A percentile compares a stretch with the other conserved stretches of the same genome.
phyloP scores from a whole-genome alignment of 768 basidiomycete species.

The Lactarius akahatsu region DNA sequence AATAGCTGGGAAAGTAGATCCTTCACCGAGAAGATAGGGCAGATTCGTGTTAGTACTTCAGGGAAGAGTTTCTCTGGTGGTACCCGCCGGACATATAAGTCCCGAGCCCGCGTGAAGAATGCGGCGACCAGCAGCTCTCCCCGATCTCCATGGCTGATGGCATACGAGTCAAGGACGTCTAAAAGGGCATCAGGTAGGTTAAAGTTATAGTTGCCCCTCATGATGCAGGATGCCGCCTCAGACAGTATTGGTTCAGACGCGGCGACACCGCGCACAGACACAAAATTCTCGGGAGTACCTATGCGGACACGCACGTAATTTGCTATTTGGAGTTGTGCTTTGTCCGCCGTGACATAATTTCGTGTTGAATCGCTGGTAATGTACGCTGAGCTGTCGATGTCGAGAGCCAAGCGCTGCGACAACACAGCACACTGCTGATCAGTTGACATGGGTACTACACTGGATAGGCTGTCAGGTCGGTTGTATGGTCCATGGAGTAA shows the following conservation, averaged over 20 bases:
- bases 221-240: constrained; percentile 1
- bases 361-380: background rate
- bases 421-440: background rate
- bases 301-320: constrained; percentile 1
- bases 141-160: background rate
- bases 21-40: background rate
- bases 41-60: background rate
- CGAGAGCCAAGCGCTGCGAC: background rate
- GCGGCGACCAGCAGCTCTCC: background rate
- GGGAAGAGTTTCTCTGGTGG: background rate
- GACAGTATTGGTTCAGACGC: constrained; percentile 10
- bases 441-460: background rate
- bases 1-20: background rate
- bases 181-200: background rate
- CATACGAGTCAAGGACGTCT: background rate
- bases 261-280: background rate
- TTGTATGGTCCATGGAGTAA: background rate
- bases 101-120: background rate
- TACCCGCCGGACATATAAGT: background rate
- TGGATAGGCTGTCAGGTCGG: fast-evolving
- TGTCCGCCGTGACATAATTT: background rate
- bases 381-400: background rate
- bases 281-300: background rate
- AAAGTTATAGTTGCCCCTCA: background rate
- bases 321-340: background rate